phyloP scores from a whole-genome alignment of 352 stramenopile genomes.

The Phytophthora europaea region DNA sequence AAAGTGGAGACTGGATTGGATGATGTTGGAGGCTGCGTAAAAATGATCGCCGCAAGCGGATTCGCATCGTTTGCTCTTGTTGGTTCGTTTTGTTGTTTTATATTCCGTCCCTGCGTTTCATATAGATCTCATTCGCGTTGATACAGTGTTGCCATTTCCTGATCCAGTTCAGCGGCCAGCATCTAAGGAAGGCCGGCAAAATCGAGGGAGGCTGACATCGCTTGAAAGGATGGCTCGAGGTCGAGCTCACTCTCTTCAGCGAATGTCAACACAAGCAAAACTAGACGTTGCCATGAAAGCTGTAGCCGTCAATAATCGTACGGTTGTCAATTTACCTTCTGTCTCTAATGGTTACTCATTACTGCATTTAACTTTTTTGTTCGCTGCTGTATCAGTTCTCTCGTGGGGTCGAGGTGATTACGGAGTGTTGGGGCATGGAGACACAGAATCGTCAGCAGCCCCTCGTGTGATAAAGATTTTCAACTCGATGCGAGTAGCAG shows the following conservation, averaged over 20 bases:
- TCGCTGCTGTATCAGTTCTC: constrained; percentile 47
- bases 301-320: constrained; percentile 44
- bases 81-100: constrained; percentile 40
- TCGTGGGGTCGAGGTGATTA: constrained; percentile 77
- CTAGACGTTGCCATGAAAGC: constrained; percentile 35
- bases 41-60: constrained; percentile 66
- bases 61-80: constrained; percentile 80
- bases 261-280: constrained; percentile 21
- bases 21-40: constrained; percentile 39
- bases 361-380: background rate
- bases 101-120: background rate
- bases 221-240: constrained; percentile 36
- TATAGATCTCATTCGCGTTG: constrained; percentile 2
- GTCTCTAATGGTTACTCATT: background rate
- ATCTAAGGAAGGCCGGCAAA: constrained; percentile 27
- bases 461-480: constrained; percentile 68
- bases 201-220: constrained; percentile 22
- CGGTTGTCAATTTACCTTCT: background rate
- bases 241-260: constrained; percentile 27
- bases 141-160: constrained; percentile 23
- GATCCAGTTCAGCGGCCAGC: constrained; percentile 23
- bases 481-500: constrained; percentile 58
- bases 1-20: constrained; percentile 44
- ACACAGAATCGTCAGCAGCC: constrained; percentile 45
- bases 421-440: constrained; percentile 68